Percentiles rank a stretch among this genome's conserved stretches.
Conservation (phyloP, 495 filamentous ascomycete genomes). For the Pyrenopolyporus hunteri region DNA sequence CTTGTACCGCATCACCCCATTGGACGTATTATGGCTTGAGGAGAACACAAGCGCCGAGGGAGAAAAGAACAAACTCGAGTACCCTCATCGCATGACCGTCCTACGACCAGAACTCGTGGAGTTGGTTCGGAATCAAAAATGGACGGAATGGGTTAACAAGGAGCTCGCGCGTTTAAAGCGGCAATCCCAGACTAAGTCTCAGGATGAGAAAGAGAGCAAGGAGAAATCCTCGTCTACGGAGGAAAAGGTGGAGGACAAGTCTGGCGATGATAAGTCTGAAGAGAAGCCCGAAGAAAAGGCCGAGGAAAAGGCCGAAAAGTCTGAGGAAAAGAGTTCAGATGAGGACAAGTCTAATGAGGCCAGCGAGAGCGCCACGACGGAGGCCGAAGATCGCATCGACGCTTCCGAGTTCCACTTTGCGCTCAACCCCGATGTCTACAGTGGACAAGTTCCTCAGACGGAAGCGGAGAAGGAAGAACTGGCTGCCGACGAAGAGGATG, state of each 20-base stretch:
- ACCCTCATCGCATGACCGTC: slow-evolving; percentile 96
- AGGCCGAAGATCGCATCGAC: slow-evolving; percentile 66
- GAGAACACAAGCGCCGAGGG: slow-evolving; percentile 57
- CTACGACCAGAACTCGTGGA: slow-evolving; percentile 90
- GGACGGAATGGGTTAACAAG: slow-evolving; percentile 80
- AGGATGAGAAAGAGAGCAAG: slow-evolving; percentile 39
- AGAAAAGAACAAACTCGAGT: slow-evolving; percentile 59
- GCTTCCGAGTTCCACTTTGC: slow-evolving; percentile 85
- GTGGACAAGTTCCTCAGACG: slow-evolving; percentile 87
- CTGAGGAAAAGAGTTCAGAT: slow-evolving; percentile 27
- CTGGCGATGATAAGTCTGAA: neutral
- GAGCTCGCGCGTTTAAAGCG: slow-evolving; percentile 67
- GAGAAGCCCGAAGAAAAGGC: neutral
- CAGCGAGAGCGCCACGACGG: slow-evolving; percentile 37
- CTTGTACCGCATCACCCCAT: slow-evolving; percentile 89
- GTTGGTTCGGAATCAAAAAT: slow-evolving; percentile 77
- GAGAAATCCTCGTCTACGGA: slow-evolving; percentile 34
- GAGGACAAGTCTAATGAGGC: slow-evolving; percentile 44
- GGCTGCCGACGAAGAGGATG: slow-evolving; percentile 86
- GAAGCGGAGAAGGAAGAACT: slow-evolving; percentile 86
- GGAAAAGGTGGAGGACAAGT: slow-evolving; percentile 21
- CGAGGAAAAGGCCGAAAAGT: neutral
- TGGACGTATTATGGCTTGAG: slow-evolving; percentile 92
- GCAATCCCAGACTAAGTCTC: slow-evolving; percentile 26
- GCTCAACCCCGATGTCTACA: slow-evolving; percentile 95